phyloP scores from a whole-genome alignment of 805 yeast species.

The Ogataea henricii region DNA sequence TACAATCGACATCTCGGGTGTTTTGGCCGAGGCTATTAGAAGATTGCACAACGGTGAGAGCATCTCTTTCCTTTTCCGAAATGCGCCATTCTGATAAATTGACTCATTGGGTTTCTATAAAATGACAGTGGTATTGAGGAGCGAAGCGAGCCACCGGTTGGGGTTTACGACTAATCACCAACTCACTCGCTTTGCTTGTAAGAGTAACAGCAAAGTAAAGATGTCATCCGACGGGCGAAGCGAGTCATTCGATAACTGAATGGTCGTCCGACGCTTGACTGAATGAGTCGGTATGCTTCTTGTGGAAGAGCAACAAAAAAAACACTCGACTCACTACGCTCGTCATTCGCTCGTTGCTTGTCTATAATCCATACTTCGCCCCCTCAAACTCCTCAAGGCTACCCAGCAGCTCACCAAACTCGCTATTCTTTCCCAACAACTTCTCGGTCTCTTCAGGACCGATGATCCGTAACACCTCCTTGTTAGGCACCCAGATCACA shows the following conservation, averaged over 20 bases:
- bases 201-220: no score
- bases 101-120: not conserved
- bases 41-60: constrained; percentile 88
- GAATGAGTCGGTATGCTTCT: no score
- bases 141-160: no score
- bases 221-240: no score
- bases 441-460: constrained; percentile 48
- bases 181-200: no score
- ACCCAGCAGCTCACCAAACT: constrained; percentile 56
- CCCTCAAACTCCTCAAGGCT: constrained; percentile 57
- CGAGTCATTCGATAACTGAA: no score
- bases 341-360: not conserved
- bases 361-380: constrained; percentile 45
- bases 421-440: constrained; percentile 42
- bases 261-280: no score
- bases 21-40: constrained; percentile 79
- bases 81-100: constrained; percentile 50
- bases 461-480: constrained; percentile 61
- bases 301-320: no score
- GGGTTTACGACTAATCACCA: no score
- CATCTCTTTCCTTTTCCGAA: constrained; percentile 73
- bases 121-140: no score
- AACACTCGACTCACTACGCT: not conserved
- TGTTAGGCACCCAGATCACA: constrained; percentile 95
- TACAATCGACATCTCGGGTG: constrained; percentile 69